phyloP scores from a whole-genome alignment of 2,329 filamentous ascomycete genomes.

The Fusarium palustre region DNA sequence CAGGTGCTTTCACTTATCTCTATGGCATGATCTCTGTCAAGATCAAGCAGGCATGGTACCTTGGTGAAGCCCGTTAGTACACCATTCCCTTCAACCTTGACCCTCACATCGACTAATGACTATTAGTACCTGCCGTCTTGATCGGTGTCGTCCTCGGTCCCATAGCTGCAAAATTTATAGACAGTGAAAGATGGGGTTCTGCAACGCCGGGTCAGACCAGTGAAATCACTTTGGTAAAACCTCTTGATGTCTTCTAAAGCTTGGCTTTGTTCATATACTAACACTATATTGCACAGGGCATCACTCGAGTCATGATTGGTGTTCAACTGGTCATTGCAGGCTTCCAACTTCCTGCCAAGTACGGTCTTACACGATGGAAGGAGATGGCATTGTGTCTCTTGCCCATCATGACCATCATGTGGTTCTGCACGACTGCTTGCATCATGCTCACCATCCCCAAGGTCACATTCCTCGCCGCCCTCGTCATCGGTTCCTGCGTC shows the following conservation, averaged over 20 bases:
- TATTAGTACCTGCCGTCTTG: constrained; percentile 59
- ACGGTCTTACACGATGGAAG: constrained; percentile 61
- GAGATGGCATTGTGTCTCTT: constrained; percentile 67
- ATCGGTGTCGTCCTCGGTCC: constrained; percentile 67
- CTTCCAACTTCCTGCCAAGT: constrained; percentile 69
- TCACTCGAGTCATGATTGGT: constrained; percentile 70
- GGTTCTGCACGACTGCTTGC: constrained; percentile 68
- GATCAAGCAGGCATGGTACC: constrained; percentile 65
- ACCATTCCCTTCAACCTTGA: constrained; percentile 51
- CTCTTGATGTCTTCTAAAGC: rapidly evolving
- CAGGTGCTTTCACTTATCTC: constrained; percentile 60
- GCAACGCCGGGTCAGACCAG: constrained; percentile 47
- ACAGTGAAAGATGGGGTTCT: constrained; percentile 50
- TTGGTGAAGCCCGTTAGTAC: constrained; percentile 64
- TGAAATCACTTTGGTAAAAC: constrained; percentile 56
- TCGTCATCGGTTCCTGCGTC: constrained; percentile 71
- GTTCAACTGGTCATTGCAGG: constrained; percentile 72
- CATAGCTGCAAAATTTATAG: constrained; percentile 64
- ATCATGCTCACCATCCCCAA: constrained; percentile 66
- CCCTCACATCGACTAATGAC: background rate
- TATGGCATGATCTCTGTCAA: constrained; percentile 64
- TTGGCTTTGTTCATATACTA: background rate
- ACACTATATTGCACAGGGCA: constrained; percentile 44
- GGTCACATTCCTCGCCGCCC: constrained; percentile 63
- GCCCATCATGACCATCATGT: constrained; percentile 72